These are phyloP conservation scores for Xylaria flabelliformis DNA, from an alignment of 495 filamentous ascomycete genomes.

Conservation along the genomic window DNA sequence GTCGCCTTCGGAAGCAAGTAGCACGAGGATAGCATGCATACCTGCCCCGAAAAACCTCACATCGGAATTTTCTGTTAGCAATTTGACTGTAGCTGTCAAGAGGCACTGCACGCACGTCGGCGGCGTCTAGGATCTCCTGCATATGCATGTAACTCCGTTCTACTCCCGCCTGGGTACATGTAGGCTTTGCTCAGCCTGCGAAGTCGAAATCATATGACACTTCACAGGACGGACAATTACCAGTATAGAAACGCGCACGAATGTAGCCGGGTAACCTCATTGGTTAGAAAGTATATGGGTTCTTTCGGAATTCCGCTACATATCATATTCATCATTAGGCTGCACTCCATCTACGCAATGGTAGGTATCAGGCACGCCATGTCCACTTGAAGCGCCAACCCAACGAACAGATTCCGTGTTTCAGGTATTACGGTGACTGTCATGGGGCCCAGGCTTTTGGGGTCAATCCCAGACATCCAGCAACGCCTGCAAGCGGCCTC, in stretches of 20 bases:
- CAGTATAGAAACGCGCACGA: background rate
- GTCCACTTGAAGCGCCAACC: slow-evolving; percentile 13
- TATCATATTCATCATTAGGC: background rate
- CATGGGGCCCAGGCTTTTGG: background rate
- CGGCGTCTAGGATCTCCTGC: slow-evolving; percentile 21
- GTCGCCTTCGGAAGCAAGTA: background rate
- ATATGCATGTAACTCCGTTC: slow-evolving; percentile 11
- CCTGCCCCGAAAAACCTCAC: background rate
- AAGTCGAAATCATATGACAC: slow-evolving; percentile 13
- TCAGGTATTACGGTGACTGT: slow-evolving; percentile 18
- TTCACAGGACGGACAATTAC: background rate
- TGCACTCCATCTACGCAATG: slow-evolving; percentile 5
- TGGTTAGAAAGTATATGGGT: background rate
- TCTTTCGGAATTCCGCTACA: background rate
- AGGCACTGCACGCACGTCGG: slow-evolving; percentile 20
- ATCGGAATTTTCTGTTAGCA: background rate
- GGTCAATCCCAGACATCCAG: background rate
- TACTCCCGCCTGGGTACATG: too few species aligned
- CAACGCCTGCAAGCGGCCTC: slow-evolving; percentile 8
- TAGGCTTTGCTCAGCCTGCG: slow-evolving; percentile 14
- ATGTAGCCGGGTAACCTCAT: background rate
- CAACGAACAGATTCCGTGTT: slow-evolving; percentile 20
- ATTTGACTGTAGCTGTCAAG: background rate
- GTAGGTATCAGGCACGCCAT: slow-evolving; percentile 1
- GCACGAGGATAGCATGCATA: background rate